Conservation (phyloP, 768 basidiomycete species). For the Chalciporus chontae region DNA sequence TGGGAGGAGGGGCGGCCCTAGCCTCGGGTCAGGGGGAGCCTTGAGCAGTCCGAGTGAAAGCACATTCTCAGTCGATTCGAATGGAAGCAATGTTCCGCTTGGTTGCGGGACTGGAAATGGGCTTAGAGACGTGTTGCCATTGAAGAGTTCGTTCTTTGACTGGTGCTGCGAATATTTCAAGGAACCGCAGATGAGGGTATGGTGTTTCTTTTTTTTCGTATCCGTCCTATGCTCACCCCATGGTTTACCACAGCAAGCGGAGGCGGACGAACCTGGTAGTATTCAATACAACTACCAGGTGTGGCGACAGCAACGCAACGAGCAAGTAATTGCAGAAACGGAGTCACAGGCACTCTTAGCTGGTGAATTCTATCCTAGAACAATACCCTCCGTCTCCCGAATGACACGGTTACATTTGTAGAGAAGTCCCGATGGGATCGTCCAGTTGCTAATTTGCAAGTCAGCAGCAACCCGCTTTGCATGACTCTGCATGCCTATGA, state of each 20-base stretch:
- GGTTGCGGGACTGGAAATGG: constrained; percentile 78
- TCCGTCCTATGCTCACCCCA: constrained; percentile 7
- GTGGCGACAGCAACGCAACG: constrained; percentile 91
- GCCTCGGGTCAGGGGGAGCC: constrained; percentile 37
- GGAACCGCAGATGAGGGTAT: constrained; percentile 97
- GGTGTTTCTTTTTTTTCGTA: constrained; percentile 19
- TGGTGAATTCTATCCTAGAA: constrained; percentile 43
- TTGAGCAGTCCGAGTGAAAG: constrained; percentile 71
- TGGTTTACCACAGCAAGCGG: constrained; percentile 64
- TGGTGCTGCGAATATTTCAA: constrained; percentile 98
- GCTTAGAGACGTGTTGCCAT: constrained; percentile 79
- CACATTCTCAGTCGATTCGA: constrained; percentile 73
- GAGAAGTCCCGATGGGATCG: constrained; percentile 70
- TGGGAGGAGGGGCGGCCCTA: constrained; percentile 39
- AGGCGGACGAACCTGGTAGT: constrained; percentile 94
- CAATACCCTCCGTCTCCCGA: constrained; percentile 19
- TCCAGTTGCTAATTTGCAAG: constrained; percentile 61
- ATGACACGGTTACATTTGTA: constrained; percentile 25
- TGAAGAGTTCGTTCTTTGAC: constrained; percentile 91
- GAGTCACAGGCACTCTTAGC: constrained; percentile 67
- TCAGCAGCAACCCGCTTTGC: constrained; percentile 58
- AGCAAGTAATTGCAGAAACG: constrained; percentile 70
- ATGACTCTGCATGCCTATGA: constrained; percentile 93
- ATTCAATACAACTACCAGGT: constrained; percentile 92
- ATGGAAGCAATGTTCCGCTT: constrained; percentile 62